These are phyloP conservation scores for Yamadazyma akitaensis DNA, from an alignment of 805 yeast species.

Conservation along the genomic window DNA sequence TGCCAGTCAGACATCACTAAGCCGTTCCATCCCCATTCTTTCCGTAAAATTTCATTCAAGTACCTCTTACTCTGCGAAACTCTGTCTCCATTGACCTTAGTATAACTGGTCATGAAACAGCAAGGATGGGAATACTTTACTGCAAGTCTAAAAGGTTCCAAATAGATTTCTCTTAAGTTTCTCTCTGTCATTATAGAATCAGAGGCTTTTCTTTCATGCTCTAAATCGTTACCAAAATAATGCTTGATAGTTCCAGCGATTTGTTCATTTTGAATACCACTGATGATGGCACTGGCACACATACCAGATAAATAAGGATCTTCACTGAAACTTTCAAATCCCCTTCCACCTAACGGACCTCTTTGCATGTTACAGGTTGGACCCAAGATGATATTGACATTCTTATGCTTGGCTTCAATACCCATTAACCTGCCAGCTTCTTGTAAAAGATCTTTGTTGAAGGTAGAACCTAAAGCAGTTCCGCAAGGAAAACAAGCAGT, in stretches of 20 bases:
- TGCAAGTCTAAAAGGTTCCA: constrained; percentile 33
- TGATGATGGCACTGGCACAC: constrained; percentile 23
- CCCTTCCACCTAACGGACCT: constrained; percentile 34
- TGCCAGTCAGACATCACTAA: constrained; percentile 33
- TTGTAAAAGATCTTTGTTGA: constrained; percentile 32
- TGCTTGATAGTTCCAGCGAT: constrained; percentile 34
- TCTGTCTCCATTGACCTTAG: constrained; percentile 30
- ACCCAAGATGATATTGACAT: constrained; percentile 30
- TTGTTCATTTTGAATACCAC: constrained; percentile 27
- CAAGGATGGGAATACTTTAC: constrained; percentile 26
- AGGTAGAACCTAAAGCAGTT: constrained; percentile 31
- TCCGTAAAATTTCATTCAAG: constrained; percentile 22
- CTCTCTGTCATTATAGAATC: constrained; percentile 29
- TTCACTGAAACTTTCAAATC: constrained; percentile 32
- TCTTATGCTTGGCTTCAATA: constrained; percentile 28
- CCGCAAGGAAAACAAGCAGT: constrained; percentile 36
- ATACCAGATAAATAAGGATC: constrained; percentile 31
- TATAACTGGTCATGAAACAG: constrained; percentile 31
- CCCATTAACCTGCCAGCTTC: constrained; percentile 32
- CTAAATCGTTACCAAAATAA: constrained; percentile 32
- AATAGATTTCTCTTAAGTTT: constrained; percentile 30
- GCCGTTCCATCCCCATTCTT: constrained; percentile 35
- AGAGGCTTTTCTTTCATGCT: constrained; percentile 26
- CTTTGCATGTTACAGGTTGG: constrained; percentile 33
- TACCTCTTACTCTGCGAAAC: constrained; percentile 23